phyloP scores from a whole-genome alignment of 75 land plant genomes.

The Cunninghamia lanceolata region DNA sequence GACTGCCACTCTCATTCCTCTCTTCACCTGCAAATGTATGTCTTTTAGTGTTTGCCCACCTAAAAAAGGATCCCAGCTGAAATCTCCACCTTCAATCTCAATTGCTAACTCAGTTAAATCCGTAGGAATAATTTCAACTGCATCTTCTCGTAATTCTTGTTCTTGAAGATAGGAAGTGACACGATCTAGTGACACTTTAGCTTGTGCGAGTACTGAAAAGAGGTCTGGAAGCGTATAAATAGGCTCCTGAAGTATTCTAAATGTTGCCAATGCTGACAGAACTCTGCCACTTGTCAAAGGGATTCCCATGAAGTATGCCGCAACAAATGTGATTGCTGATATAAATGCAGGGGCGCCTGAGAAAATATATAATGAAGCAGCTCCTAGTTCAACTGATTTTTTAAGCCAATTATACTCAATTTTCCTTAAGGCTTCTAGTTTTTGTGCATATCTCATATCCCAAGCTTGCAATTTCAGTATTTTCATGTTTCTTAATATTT shows the following conservation, averaged over 20 bases:
- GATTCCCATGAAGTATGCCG: constrained; percentile 65
- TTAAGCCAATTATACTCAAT: constrained; percentile 60
- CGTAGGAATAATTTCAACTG: constrained; percentile 37
- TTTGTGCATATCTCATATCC: constrained; percentile 62
- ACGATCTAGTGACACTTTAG: constrained; percentile 75
- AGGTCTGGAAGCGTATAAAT: constrained; percentile 77
- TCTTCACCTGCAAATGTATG: constrained; percentile 49
- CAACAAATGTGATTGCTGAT: constrained; percentile 70
- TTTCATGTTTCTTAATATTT: constrained; percentile 76
- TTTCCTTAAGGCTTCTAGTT: constrained; percentile 48
- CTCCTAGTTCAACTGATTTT: constrained; percentile 42
- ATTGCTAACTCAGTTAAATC: constrained; percentile 40
- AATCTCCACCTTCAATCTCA: constrained; percentile 59
- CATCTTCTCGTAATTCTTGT: constrained; percentile 59
- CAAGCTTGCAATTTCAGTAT: constrained; percentile 83
- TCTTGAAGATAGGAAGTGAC: constrained; percentile 64
- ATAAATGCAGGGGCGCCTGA: constrained; percentile 80
- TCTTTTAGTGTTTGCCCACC: constrained; percentile 46
- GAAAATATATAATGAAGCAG: constrained; percentile 63
- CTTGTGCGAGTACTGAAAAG: constrained; percentile 51
- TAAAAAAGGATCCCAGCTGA: constrained; percentile 62
- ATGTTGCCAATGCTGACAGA: constrained; percentile 81
- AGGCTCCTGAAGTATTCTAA: constrained; percentile 76
- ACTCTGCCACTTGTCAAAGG: constrained; percentile 78
- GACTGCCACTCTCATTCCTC: constrained; percentile 75